These are phyloP conservation scores for Carex arenaria DNA, from an alignment of 202 grass and related monocot genomes.

Conservation along the genomic window DNA sequence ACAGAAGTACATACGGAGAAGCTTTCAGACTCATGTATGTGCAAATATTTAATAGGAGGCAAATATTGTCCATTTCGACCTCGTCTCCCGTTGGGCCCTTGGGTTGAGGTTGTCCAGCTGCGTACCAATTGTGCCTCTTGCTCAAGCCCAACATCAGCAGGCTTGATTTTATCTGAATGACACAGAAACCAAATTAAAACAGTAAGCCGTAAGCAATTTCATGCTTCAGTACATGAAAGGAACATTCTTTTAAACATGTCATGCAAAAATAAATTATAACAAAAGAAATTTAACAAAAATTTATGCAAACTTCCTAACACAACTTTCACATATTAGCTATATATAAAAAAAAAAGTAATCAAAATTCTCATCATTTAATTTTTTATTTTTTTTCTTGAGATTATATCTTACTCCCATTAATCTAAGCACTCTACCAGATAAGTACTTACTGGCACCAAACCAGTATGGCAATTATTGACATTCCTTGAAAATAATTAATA, in stretches of 20 bases:
- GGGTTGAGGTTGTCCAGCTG: slow-evolving; percentile 40
- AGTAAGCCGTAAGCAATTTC: background rate
- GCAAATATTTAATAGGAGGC: slow-evolving; percentile 68
- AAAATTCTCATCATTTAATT: background rate
- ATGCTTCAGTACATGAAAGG: background rate
- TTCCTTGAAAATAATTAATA: background rate
- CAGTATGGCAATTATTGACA: background rate
- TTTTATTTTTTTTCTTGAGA: background rate
- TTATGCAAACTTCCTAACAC: background rate
- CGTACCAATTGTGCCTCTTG: slow-evolving; percentile 56
- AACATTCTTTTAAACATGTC: background rate
- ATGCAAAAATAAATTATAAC: background rate
- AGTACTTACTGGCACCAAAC: background rate
- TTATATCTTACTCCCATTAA: background rate
- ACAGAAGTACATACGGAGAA: slow-evolving; percentile 56
- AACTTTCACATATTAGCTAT: background rate
- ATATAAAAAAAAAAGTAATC: background rate
- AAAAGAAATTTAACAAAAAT: background rate
- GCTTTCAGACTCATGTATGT: slow-evolving; percentile 79
- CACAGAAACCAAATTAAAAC: slow-evolving; percentile 14
- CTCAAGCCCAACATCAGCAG: slow-evolving; percentile 74
- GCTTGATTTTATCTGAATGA: slow-evolving; percentile 58
- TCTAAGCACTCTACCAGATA: background rate
- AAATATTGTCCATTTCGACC: slow-evolving; percentile 42
- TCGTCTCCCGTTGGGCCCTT: slow-evolving; percentile 42